These are phyloP conservation scores for Neonectria sp. DNA, from an alignment of 2,329 filamentous ascomycete species.

Conservation along the genomic window DNA sequence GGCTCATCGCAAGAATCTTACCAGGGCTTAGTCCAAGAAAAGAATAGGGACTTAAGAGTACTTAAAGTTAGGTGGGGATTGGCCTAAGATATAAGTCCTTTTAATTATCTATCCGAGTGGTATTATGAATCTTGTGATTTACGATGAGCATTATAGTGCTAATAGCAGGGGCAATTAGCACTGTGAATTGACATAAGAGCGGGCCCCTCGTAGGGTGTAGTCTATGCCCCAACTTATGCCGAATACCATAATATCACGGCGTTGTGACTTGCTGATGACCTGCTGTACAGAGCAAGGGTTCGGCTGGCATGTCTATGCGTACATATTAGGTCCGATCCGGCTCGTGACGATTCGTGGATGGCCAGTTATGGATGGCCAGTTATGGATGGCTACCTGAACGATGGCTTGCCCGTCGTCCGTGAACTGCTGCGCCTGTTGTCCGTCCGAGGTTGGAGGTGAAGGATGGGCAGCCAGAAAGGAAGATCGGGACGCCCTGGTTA, in stretches of 20 bases:
- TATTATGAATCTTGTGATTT: too few relatives aligned
- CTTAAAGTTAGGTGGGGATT: background rate
- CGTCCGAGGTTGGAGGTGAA: conserved; percentile 30
- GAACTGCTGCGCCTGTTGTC: conserved; percentile 25
- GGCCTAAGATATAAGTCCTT: too few relatives aligned
- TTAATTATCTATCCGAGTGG: too few relatives aligned
- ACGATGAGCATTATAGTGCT: too few relatives aligned
- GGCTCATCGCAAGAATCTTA: too few relatives aligned
- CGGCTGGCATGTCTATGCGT: too few relatives aligned
- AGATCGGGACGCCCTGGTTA: conserved; percentile 1
- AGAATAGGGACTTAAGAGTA: background rate
- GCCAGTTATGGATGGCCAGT: conserved; percentile 2
- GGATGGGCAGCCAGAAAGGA: conserved; percentile 10
- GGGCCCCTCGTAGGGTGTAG: too few relatives aligned
- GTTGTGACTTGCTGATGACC: background rate
- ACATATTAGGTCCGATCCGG: conserved; percentile 26
- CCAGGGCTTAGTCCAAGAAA: too few relatives aligned
- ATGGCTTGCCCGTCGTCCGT: conserved; percentile 21
- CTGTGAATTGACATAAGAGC: too few relatives aligned
- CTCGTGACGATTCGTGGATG: conserved; percentile 22
- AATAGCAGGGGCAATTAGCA: too few relatives aligned
- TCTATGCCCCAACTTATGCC: too few relatives aligned
- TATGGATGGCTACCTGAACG: background rate
- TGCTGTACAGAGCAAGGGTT: background rate
- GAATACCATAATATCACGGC: background rate